A percentile compares a stretch with the other conserved stretches of the same genome.
phyloP scores from a whole-genome alignment of 805 yeast genomes.

The Kluyveromyces aestuarii region DNA sequence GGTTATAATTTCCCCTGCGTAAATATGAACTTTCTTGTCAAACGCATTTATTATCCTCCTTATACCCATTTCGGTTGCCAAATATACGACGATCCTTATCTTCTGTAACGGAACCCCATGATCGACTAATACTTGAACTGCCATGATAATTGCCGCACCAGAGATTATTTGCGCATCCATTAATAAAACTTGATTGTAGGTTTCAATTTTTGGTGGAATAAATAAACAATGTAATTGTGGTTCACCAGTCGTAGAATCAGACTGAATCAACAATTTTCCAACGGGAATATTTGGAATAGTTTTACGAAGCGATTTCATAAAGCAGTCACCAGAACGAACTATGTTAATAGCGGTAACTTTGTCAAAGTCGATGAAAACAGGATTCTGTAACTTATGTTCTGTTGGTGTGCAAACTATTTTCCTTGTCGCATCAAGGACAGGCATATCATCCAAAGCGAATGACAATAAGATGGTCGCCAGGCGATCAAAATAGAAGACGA shows the following conservation, averaged over 20 bases:
- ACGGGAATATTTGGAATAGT: conserved; percentile 69
- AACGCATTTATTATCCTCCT: conserved; percentile 68
- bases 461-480: conserved; percentile 65
- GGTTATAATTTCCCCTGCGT: conserved; percentile 56
- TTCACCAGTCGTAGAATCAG: conserved; percentile 85
- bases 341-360: conserved; percentile 65
- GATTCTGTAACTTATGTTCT: conserved; percentile 20
- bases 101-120: conserved; percentile 57
- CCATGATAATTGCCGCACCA: conserved; percentile 94
- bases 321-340: conserved; percentile 89
- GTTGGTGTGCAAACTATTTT: conserved; percentile 35
- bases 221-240: conserved; percentile 83
- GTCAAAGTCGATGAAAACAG: conserved; percentile 29
- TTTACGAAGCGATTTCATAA: conserved; percentile 66
- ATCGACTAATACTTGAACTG: conserved; percentile 76
- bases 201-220: conserved; percentile 40
- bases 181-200: conserved; percentile 43
- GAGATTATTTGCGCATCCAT: conserved; percentile 84
- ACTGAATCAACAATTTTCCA: conserved; percentile 81
- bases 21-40: conserved; percentile 49
- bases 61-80: conserved; percentile 73
- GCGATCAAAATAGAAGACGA: conserved; percentile 79
- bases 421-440: conserved; percentile 27
- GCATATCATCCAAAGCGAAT: conserved; percentile 49
- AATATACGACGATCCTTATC: conserved; percentile 59